Base-by-base conservation (phyloP, 2,329 filamentous ascomycete species). In the Calonectria leucothoes region DNA sequence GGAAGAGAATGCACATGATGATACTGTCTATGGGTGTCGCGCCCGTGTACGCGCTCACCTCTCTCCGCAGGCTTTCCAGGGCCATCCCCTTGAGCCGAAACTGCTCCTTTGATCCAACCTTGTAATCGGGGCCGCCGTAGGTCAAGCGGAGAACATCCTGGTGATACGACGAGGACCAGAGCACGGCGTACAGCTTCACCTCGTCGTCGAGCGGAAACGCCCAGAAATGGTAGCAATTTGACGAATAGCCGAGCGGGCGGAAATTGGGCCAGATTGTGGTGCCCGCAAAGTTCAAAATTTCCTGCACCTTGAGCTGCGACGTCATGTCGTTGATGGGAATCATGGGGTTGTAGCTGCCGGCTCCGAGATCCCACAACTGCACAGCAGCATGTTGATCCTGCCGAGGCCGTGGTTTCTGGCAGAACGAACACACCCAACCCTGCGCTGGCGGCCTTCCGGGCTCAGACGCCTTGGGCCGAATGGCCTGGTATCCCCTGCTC, bases 1-100 rank as follows among this genome's bases (percentile, higher is more conserved):
- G 27, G 57, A 49, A 72, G 65, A 72, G 70, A 39, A 72, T 72
- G 35, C 70, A 72, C 70, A 72, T 72, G 66, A 72, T 72, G 20
- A 72, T 69, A 57, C 70, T 72, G 57, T 72, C 70, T 37, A 72
- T 72, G 66, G 70, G 65, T 20, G 27, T 72, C 8, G 37, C 57
- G 15, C 70, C 70, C 25, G 65, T 69, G 48, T 72, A 69, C 15
- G 55, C 31, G 49, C 45, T 63, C n/a, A 72, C 70, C 35, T 64
- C 70, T 23, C 59, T 69, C 39, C 70, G 42, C 49, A 72, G 29
- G 31, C 52, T 55, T 49, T 72, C 65, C 8, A 72, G 65, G 15
- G 70, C 70, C 11, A 72, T 14, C 6, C 70, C 70, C 45, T 72
- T 72, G 37, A 72, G 48, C 14, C 31, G 57, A 17, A 72, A 66